Conservation (phyloP, 192 early-diverging fungal species). For the Backusella psychrophila region DNA sequence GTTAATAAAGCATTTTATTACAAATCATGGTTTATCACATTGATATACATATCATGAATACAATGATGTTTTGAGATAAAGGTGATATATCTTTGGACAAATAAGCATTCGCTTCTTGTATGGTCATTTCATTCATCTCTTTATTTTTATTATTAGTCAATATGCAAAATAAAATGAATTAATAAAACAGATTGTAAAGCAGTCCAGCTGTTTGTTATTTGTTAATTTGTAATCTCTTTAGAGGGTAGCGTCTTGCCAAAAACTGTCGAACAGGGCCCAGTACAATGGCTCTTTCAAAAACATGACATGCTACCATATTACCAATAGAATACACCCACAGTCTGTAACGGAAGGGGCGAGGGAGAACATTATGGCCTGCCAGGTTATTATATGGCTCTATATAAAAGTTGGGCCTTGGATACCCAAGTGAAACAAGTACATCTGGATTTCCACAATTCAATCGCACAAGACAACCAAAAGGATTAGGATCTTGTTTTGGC, state of each 20-base stretch:
- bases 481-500: constrained; percentile 58
- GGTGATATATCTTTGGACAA: no score
- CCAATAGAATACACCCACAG: constrained; percentile 52
- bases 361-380: constrained; percentile 60
- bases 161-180: no score
- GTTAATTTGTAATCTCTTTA: constrained; percentile 38
- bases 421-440: constrained; percentile 37
- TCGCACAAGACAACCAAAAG: constrained; percentile 51
- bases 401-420: constrained; percentile 37
- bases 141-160: no score
- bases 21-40: no score
- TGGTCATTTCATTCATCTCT: no score
- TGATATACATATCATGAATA: no score
- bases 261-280: constrained; percentile 45
- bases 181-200: no score
- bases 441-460: constrained; percentile 64
- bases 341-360: constrained; percentile 45
- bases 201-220: constrained; percentile 22
- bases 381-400: constrained; percentile 54
- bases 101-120: no score
- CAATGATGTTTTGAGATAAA: no score
- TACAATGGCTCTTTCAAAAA: constrained; percentile 47
- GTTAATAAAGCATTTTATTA: no score
- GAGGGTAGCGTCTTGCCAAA: constrained; percentile 28
- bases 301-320: constrained; percentile 38